Evolutionary conservation across 2,329 filamentous ascomycete genomes (phyloP), one percentile per base, ranked within the genome.

Genomic region (Drechmeria coniospora): DNA sequence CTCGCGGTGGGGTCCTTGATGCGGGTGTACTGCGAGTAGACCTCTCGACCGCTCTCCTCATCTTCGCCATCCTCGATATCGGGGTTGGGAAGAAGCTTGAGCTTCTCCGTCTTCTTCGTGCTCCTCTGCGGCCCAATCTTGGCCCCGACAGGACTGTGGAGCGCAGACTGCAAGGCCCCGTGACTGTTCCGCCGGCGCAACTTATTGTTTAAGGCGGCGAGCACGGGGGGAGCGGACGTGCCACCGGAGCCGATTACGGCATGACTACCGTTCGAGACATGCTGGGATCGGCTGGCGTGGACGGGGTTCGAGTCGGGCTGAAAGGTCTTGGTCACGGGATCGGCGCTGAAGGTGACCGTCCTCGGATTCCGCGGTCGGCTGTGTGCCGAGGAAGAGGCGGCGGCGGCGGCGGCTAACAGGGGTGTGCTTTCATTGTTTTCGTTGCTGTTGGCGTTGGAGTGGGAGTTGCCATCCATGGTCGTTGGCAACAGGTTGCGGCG

Each of bases 1-100:
- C 90, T 66, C 7, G 90, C 90, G 1, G 79, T 93, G 1, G 87
- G 86, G 46, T 98, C 90, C 52, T 95, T 95, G 56, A 98, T 98
- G 24, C 90, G 71, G 7, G 87, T 93, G 51, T 94, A 95, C 51
- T 98, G 90, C 15, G 86, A 87, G 57, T 98, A 98, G 18, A 98
- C 90, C 49, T 98, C 90, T 37, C 86, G 67, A 8, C 86, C 84
- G 44, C 82, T 90, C 53, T 94, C 87, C 45, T 93, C 87, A 36
- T 95, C 86, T 6, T 38, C 63, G 40, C 64, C 73, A 23, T 86
- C 81, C 15, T 81, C 79, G 24, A 82, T 66, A 33, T 92, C 81
- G 0, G 86, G 84, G 46, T 90, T 90, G 1, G 90, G 90, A 11
- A 98, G 61, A n/a, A 98, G 68, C 58, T 98, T 98, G 35, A 98